These are phyloP conservation scores for Elsinoe perseae DNA, from an alignment of 2,329 filamentous ascomycete species.

Conservation along the genomic window DNA sequence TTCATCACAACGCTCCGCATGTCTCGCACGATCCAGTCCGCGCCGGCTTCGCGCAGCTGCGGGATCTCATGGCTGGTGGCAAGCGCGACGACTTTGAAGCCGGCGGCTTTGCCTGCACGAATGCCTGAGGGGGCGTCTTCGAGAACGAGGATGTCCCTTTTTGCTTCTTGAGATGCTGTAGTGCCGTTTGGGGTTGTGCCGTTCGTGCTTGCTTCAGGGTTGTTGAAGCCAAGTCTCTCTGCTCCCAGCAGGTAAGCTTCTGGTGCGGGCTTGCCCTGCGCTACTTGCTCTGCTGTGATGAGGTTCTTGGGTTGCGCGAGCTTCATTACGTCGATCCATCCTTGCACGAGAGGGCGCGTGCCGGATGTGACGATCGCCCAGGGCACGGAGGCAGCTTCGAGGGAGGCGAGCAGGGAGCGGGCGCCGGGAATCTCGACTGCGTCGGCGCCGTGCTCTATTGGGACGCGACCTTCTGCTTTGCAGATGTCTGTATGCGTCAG, in stretches of 20 bases:
- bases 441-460: conserved; percentile 65
- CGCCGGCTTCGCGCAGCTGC: conserved; percentile 65
- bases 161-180: background rate
- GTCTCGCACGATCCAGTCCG: conserved; percentile 81
- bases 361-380: conserved; percentile 72
- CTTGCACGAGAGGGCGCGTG: conserved; percentile 40
- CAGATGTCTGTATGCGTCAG: conserved; percentile 55
- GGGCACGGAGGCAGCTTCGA: conserved; percentile 55
- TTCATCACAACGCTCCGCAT: conserved; percentile 62
- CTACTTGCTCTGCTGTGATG: conserved; percentile 45
- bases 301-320: conserved; percentile 40
- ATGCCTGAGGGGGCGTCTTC: conserved; percentile 89
- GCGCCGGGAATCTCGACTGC: conserved; percentile 82
- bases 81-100: conserved; percentile 76
- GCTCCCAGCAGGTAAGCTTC: conserved; percentile 41
- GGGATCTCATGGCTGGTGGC: conserved; percentile 72
- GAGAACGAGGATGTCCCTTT: conserved; percentile 59
- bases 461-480: conserved; percentile 69
- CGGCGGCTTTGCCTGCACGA: conserved; percentile 72
- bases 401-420: conserved; percentile 45
- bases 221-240: conserved; percentile 32
- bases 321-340: conserved; percentile 44
- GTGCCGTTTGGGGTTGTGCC: background rate
- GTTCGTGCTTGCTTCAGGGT: background rate
- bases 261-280: conserved; percentile 44